A percentile compares a stretch with the other conserved stretches of the same genome.
These are phyloP conservation scores for Diplodia corticola DNA, from an alignment of 2,329 filamentous ascomycete species.

Conservation along the genomic window DNA sequence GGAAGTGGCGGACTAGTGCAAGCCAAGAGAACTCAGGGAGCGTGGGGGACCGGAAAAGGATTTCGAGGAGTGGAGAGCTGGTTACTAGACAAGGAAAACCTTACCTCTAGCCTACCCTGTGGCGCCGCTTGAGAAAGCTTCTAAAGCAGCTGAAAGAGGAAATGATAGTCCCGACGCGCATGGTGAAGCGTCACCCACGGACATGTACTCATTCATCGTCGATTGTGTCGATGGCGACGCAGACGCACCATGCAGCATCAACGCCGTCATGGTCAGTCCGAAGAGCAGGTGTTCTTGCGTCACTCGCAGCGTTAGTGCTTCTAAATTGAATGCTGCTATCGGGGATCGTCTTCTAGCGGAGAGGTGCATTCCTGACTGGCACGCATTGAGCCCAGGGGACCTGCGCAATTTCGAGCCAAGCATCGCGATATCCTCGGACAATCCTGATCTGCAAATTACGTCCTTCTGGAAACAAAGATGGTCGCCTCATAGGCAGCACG, in stretches of 20 bases:
- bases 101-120: neutral
- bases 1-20: neutral
- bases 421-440: neutral
- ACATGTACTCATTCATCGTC: neutral
- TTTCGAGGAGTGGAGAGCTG: too few species aligned
- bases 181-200: neutral
- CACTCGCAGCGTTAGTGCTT: neutral
- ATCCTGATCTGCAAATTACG: conserved; percentile 5
- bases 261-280: neutral
- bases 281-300: neutral
- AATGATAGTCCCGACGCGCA: neutral
- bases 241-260: neutral
- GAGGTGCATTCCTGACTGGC: neutral
- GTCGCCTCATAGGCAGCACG: neutral
- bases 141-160: neutral
- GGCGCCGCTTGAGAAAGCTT: neutral
- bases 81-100: neutral
- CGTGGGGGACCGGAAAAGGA: neutral
- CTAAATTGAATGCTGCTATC: neutral
- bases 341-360: neutral
- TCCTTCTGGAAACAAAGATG: neutral
- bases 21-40: neutral
- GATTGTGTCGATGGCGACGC: neutral
- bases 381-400: neutral
- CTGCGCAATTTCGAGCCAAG: neutral